Conservation (phyloP, 495 filamentous ascomycete species). For the Darksidea phi region DNA sequence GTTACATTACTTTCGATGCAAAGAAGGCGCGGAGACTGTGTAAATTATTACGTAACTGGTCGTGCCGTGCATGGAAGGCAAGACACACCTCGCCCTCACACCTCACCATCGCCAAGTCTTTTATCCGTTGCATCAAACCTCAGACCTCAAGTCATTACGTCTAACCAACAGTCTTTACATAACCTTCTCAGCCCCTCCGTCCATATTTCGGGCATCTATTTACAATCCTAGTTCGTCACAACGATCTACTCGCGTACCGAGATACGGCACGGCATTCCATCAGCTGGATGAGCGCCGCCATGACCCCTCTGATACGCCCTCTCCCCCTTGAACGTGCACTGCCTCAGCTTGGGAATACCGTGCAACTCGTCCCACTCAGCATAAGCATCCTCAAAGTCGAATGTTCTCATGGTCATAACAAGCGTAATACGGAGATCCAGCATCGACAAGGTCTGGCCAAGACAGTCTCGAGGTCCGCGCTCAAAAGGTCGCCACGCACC, state of each 20-base stretch:
- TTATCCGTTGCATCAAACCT: too few species aligned
- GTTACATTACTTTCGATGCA: too few species aligned
- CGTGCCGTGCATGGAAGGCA: too few species aligned
- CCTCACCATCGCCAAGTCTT: too few species aligned
- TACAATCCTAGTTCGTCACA: not conserved
- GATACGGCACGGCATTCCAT: constrained; percentile 27
- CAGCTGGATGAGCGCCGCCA: constrained; percentile 31
- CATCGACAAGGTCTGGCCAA: constrained; percentile 51
- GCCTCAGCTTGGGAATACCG: not conserved
- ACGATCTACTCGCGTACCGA: not conserved
- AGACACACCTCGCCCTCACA: too few species aligned
- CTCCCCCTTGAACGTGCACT: constrained; percentile 38
- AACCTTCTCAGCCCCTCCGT: too few species aligned
- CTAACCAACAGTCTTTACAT: too few species aligned
- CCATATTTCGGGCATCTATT: too few species aligned
- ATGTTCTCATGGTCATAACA: constrained; percentile 48
- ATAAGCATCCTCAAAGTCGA: constrained; percentile 45
- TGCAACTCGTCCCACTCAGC: constrained; percentile 21
- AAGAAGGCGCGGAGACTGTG: too few species aligned
- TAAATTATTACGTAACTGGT: too few species aligned
- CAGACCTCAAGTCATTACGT: too few species aligned
- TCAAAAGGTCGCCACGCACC: constrained; percentile 23
- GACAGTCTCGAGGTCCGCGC: constrained; percentile 52
- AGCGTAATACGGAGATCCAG: constrained; percentile 43
- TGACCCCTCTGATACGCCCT: constrained; percentile 38